Evolutionary conservation across 2,329 filamentous ascomycete genomes (phyloP), one percentile per base, ranked within the genome.

Genomic region (Fusarium cicatricum): DNA sequence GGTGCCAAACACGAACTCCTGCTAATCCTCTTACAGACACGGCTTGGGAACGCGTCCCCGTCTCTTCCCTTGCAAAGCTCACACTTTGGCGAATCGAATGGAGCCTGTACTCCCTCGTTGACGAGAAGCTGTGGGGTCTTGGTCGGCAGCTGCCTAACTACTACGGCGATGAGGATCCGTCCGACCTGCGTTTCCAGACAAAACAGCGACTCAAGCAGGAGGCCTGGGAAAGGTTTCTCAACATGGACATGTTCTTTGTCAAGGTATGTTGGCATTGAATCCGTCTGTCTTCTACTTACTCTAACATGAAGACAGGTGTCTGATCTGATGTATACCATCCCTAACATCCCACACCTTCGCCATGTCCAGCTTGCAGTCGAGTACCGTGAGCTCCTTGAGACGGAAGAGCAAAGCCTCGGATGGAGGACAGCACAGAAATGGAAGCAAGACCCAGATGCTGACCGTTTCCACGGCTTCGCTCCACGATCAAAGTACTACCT

Each of bases 231-330:
- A 78, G 77, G 63, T 87, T 88, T 70, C 72, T 79, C 55, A 78
- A 79, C 15, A 81, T 83, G 68, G 82, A 88, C 62, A 80, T 88
- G 79, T 89, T 89, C 70, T 88, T 89, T 65, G 82, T 89, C 59
- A 88, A 87, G 78, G 85, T 88, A 73, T 58, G 77, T 57, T 16
- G 38, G 11, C 23, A 29, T 26, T 33, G 21, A 14, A 29, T 6
- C 9, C 11, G 31, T 11, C 5, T 45, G n/a, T 17, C 23, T 10
- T 17, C 50, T 28, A 33, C n/a, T 37, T 11, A 16, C 31, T 26
- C 54, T 65, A 54, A 70, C 43, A 39, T 17, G 4, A 28, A 4
- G 36, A 2, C 60, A 87, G 85, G 77, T 85, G 47, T 86, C 85
- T 26, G 86, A 89, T 62, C 78, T 89, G 53, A 80, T 89, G 75